Conservation (phyloP, 169 alveolate species). For the Miamiensis avidus region DNA sequence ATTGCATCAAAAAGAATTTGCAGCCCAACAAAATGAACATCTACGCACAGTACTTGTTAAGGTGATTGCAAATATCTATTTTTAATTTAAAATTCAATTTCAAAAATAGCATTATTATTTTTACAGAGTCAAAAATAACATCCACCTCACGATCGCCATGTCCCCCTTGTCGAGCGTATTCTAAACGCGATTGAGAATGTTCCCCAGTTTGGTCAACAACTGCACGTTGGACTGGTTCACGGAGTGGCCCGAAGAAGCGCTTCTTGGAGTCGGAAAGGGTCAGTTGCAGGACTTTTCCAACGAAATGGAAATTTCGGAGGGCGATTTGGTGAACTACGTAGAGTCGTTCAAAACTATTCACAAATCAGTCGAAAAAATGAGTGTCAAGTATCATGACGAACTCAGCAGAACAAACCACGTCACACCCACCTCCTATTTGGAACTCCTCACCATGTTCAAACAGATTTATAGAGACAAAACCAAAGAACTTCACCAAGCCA, state of each 20-base stretch:
- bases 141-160: conserved; percentile 91
- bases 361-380: conserved; percentile 87
- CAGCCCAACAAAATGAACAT: conserved; percentile 91
- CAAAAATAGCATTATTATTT: too few relatives aligned
- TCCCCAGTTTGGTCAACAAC: conserved; percentile 93
- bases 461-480: conserved; percentile 58
- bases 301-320: conserved; percentile 35
- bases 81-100: too few relatives aligned
- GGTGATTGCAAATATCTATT: too few relatives aligned
- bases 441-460: conserved; percentile 68
- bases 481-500: conserved; percentile 57
- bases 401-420: conserved; percentile 73
- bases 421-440: conserved; percentile 83
- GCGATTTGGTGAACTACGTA: conserved; percentile 64
- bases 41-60: conserved; percentile 87
- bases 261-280: conserved; percentile 73
- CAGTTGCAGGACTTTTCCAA: conserved; percentile 57
- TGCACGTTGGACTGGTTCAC: conserved; percentile 92
- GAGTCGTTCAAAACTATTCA: conserved; percentile 88
- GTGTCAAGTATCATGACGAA: conserved; percentile 77
- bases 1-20: conserved; percentile 83
- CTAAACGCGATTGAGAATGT: conserved; percentile 89
- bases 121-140: conserved; percentile 87
- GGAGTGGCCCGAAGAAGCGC: conserved; percentile 86
- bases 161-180: conserved; percentile 60